Conservation (phyloP, 75 land plant genomes). For the Larix kaempferi region DNA sequence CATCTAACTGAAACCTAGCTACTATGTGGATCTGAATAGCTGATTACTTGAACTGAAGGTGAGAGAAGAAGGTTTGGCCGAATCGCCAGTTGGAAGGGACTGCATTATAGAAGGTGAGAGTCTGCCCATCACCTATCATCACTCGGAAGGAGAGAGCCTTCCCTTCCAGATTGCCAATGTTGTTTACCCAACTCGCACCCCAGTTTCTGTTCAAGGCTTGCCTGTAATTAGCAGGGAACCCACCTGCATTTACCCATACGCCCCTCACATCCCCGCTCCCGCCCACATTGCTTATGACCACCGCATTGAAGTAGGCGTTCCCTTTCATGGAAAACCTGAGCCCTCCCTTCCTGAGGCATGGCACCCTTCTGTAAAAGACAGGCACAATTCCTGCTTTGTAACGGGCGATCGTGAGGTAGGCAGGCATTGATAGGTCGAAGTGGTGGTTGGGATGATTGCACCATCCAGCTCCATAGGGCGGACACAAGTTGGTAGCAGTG, state of each 20-base stretch:
- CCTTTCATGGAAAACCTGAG: constrained; percentile 14
- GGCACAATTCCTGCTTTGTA: constrained; percentile 16
- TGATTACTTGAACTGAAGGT: too few species aligned
- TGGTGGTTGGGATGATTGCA: constrained; percentile 28
- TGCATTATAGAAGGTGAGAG: constrained; percentile 5
- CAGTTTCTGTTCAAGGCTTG: neutral
- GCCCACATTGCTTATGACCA: constrained; percentile 13
- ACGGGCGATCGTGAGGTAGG: neutral
- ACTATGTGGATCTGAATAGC: too few species aligned
- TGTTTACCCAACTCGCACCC: constrained; percentile 17
- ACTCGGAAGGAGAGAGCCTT: constrained; percentile 18
- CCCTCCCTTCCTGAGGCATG: constrained; percentile 17
- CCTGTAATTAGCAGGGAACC: neutral
- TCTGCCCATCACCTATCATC: constrained; percentile 11
- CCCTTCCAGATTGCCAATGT: constrained; percentile 9
- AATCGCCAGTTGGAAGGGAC: constrained; percentile 12
- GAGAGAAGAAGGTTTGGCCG: constrained; percentile 16
- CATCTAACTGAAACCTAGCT: too few species aligned
- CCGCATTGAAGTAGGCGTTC: constrained; percentile 12
- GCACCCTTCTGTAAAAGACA: constrained; percentile 17
- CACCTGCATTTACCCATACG: constrained; percentile 16
- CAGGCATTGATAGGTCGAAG: constrained; percentile 31
- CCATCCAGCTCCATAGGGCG: constrained; percentile 12
- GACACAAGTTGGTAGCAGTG: constrained; percentile 30
- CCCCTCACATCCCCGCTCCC: constrained; percentile 14